Evolutionary conservation across 805 yeast genomes (phyloP), one percentile per base, ranked within the genome.

Genomic region (Komagataella pseudopastoris): DNA sequence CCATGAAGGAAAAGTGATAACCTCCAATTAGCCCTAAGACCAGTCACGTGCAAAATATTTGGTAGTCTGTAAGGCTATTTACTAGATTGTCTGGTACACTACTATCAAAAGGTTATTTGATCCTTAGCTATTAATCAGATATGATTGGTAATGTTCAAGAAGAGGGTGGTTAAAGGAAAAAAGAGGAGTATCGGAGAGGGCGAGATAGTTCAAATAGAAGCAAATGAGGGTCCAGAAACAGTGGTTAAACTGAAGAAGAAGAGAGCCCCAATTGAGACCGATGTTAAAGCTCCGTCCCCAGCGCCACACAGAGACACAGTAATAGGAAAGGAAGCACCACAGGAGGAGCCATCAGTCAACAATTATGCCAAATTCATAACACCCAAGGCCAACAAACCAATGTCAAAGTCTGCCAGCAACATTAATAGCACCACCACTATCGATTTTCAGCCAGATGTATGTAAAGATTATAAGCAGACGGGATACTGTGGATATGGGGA

Each of bases 401-500:
- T 23, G 51, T 60, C 68, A 55, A 71, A 69, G 54, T 60, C 70
- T 12, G 63, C 72, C 0, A 50, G 77, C 0, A 76, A 76, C 58
- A 73, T 90, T 24, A 72, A 78, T 47, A 74, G 83, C 10, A 85
- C 89, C 0, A 81, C 87, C 0, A 70, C 82, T 1, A 74, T 85
- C 44, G 99, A 93, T 61, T 93, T 83, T 61, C 96, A 88, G 62
- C 90, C 95, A 1, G 97, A 93, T 61, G 83, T 93, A 1, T 93
- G 99, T 63, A 93, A 91, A 61, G 98, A 93, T 64, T 93, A 77
- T 64, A 76, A 80, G 53, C 85, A 84, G 57, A 90, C 95, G 0
- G 99, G 99, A 0, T 90, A 81, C 62, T 93, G 99, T 72, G 97
- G 97, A 5, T 93, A 84, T 63, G 99, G 99, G 6, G 99, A 93